Evolutionary conservation across 495 filamentous ascomycete genomes (phyloP).

Genomic region (Letharia columbiana): DNA sequence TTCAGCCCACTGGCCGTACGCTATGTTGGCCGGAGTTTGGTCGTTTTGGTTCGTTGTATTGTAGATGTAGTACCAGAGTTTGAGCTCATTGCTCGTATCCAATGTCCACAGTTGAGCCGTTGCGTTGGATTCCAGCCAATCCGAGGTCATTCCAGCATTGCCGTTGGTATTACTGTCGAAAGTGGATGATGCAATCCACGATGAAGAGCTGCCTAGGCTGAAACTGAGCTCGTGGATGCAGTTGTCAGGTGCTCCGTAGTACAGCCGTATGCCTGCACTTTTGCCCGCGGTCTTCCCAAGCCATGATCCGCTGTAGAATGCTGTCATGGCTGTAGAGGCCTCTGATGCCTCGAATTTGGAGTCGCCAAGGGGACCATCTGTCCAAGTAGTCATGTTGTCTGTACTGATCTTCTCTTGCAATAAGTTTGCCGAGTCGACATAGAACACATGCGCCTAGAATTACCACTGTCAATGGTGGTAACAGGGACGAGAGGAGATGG

Average conservation of each 20-base stretch:
- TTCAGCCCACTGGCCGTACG: background rate
- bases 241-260: slow-evolving; percentile 11
- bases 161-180: slow-evolving; percentile 7
- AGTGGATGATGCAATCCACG: background rate
- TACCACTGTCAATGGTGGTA: background rate
- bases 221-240: slow-evolving; percentile 8
- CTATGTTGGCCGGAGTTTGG: background rate
- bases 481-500: background rate
- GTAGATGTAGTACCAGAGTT: background rate
- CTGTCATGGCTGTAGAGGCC: slow-evolving; percentile 2
- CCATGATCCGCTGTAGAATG: background rate
- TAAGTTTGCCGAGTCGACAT: background rate
- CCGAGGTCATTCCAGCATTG: slow-evolving; percentile 8
- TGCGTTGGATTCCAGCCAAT: background rate
- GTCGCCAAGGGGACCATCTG: background rate
- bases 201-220: background rate
- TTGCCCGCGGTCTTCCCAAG: background rate
- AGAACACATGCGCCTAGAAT: slow-evolving; percentile 8
- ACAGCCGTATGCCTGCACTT: slow-evolving; percentile 6
- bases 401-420: slow-evolving; percentile 14
- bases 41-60: background rate
- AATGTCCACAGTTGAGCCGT: slow-evolving; percentile 4
- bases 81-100: background rate
- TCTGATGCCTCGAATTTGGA: background rate
- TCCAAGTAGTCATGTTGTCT: slow-evolving; percentile 8